Evolutionary conservation across 1,139 yeast species (phyloP).

Genomic region (Taiozyma onychis): DNA sequence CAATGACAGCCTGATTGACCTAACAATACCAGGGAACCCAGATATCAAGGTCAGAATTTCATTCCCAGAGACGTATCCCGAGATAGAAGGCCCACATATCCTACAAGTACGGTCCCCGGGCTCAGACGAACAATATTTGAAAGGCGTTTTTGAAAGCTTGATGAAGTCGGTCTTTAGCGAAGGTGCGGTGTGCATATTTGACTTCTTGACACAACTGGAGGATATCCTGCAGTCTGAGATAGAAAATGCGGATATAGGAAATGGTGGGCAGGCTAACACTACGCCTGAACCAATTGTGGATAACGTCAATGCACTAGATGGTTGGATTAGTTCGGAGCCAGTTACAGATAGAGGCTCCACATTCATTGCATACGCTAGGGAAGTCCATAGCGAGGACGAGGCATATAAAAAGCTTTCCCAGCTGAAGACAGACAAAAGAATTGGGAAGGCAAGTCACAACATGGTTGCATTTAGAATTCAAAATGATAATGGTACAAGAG

Average conservation of each 20-base stretch:
- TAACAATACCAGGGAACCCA: conserved; percentile 61
- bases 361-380: conserved; percentile 71
- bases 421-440: conserved; percentile 58
- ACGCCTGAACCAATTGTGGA: conserved; percentile 8
- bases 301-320: conserved; percentile 42
- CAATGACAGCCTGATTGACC: conserved; percentile 39
- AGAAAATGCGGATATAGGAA: not conserved
- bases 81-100: conserved; percentile 44
- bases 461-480: conserved; percentile 84
- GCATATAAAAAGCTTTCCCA: conserved; percentile 48
- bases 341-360: conserved; percentile 80
- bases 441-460: conserved; percentile 68
- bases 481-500: conserved; percentile 44
- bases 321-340: conserved; percentile 77
- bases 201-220: conserved; percentile 62
- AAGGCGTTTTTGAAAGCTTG: conserved; percentile 40
- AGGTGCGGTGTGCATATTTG: conserved; percentile 78
- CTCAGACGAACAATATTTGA: conserved; percentile 37
- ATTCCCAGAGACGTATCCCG: conserved; percentile 70
- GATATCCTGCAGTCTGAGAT: conserved; percentile 34
- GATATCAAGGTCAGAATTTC: conserved; percentile 53
- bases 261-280: not conserved
- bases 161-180: conserved; percentile 42
- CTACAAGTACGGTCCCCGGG: conserved; percentile 43
- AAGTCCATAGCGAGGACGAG: conserved; percentile 57